Percentiles rank a stretch among this genome's conserved stretches.
Evolutionary conservation across 2,329 filamentous ascomycete species (phyloP).

Genomic region (Fusarium pseudonygamai): DNA sequence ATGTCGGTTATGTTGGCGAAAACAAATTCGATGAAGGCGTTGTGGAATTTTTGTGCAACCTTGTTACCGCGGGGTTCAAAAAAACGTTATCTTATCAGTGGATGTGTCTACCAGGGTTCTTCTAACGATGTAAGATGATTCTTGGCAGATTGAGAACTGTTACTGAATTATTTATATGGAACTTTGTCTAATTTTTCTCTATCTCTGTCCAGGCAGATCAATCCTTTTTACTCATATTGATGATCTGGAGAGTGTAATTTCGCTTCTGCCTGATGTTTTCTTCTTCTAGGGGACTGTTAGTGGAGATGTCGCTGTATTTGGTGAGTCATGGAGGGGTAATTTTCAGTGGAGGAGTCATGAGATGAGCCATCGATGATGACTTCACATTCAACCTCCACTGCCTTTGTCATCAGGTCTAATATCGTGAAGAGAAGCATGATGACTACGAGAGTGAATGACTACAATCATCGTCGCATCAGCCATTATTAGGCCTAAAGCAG

Average conservation of each 20-base stretch:
- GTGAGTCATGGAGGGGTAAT: conserved; percentile 36
- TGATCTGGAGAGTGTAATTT: not conserved
- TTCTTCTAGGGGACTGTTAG: not conserved
- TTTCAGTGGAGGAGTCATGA: conserved; percentile 11
- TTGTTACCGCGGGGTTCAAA: conserved; percentile 37
- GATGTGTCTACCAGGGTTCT: conserved; percentile 13
- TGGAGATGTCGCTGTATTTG: conserved; percentile 11
- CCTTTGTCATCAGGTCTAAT: not conserved
- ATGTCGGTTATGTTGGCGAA: conserved; percentile 1
- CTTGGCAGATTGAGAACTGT: not conserved
- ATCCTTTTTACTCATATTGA: not conserved
- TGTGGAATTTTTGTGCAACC: conserved; percentile 39
- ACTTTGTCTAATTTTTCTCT: not conserved
- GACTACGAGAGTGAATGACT: not conserved
- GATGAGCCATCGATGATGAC: conserved; percentile 18
- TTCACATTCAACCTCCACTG: not conserved
- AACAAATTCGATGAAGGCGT: conserved; percentile 9
- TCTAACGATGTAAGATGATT: not conserved
- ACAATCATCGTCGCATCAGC: not conserved
- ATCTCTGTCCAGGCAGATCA: not conserved
- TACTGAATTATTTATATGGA: not conserved
- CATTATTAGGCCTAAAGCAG: not conserved
- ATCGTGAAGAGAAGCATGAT: not conserved
- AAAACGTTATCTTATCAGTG: conserved; percentile 37
- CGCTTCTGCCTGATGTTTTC: not conserved